Conservation (phyloP, 73 alveolate species). For the Paramecium primaurelia region DNA sequence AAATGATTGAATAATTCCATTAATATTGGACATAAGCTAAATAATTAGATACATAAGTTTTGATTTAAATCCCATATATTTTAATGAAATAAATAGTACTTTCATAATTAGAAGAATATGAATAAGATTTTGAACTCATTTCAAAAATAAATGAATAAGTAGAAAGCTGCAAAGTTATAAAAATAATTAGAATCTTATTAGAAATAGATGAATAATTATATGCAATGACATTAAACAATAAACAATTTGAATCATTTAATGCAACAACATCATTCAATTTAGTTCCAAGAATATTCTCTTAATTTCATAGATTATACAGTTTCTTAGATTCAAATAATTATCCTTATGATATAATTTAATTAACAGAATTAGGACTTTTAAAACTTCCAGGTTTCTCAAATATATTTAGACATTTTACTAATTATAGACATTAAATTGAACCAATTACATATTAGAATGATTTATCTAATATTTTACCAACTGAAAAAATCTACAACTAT, state of each 20-base stretch:
- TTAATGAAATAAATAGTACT: background rate
- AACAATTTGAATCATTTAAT: background rate
- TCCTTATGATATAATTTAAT: background rate
- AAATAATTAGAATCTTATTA: background rate
- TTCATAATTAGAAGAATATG: background rate
- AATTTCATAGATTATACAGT: conserved; percentile 10
- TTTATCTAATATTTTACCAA: background rate
- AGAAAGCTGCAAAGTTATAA: background rate
- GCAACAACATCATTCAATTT: background rate
- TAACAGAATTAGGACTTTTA: background rate
- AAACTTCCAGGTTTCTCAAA: conserved; percentile 16
- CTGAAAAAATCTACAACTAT: background rate
- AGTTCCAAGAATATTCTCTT: background rate
- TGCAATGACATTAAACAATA: background rate
- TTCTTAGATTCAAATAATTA: background rate
- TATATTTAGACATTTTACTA: conserved; percentile 9
- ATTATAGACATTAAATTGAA: background rate
- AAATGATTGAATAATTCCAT: background rate
- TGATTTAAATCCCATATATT: background rate
- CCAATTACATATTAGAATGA: background rate
- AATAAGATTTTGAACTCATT: background rate
- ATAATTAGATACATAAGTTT: background rate
- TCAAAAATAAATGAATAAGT: background rate
- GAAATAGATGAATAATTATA: conserved; percentile 11
- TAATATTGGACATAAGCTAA: background rate